Percentiles rank a stretch among this genome's conserved stretches.
phyloP scores from a whole-genome alignment of 2,329 filamentous ascomycete species.

The Xylaria sp. region DNA sequence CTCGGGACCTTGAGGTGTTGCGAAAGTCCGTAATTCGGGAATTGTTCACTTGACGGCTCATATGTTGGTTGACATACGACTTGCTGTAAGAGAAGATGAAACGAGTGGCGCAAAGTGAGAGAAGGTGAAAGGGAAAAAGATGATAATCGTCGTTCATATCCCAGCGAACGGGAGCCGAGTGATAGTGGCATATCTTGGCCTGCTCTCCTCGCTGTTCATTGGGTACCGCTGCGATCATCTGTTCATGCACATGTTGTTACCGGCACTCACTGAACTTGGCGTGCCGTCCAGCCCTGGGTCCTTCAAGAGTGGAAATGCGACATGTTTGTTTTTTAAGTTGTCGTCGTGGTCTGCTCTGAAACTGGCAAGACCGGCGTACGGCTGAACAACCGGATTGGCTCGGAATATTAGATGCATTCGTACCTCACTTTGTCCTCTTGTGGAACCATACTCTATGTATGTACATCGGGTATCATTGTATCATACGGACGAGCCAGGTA shows the following conservation, averaged over 20 bases:
- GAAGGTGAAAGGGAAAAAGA: too few species aligned
- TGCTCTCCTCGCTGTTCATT: conserved; percentile 16
- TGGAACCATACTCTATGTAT: conserved; percentile 12
- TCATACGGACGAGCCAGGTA: conserved; percentile 12
- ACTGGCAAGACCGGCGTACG: conserved; percentile 7
- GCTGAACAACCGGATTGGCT: conserved; percentile 25
- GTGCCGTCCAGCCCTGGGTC: conserved; percentile 14
- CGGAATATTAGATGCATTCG: conserved; percentile 20
- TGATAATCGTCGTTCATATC: conserved; percentile 14
- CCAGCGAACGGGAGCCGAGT: conserved; percentile 25
- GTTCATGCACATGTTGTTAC: conserved; percentile 27
- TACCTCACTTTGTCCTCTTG: conserved; percentile 15
- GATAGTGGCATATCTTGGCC: conserved; percentile 16
- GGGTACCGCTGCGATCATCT: conserved; percentile 20
- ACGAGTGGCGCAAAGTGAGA: conserved; percentile 10
- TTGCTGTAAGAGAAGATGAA: conserved; percentile 10
- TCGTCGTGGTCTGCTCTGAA: conserved; percentile 2
- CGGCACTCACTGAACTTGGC: conserved; percentile 23
- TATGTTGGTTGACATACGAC: neutral
- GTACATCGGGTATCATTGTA: neutral
- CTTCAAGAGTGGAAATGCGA: conserved; percentile 24
- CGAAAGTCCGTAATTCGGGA: conserved; percentile 10
- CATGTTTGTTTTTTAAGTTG: conserved; percentile 10
- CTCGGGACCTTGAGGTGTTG: conserved; percentile 9
- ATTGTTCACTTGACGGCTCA: too few species aligned